Evolutionary conservation across 2,329 filamentous ascomycete species (phyloP), one percentile per base, ranked within the genome.

Genomic region (Coleophoma crateriformis): DNA sequence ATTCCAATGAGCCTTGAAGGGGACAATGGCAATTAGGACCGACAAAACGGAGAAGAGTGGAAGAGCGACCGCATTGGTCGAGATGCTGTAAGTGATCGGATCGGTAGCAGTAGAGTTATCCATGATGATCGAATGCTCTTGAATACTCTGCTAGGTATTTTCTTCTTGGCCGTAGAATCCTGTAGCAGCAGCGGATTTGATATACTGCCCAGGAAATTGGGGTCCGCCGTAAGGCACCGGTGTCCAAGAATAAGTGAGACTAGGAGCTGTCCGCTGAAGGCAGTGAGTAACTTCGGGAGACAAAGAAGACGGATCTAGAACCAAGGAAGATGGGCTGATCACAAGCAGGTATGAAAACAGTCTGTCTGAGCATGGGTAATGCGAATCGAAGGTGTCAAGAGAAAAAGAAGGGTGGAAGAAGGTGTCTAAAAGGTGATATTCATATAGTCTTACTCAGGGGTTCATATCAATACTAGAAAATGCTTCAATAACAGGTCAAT

Each of bases 1-100:
- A 47, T 73, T 73, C 51, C 74, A 69, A 62, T 87, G 84, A 70
- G 82, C 79, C 48, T 76, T 61, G 48, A 86, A 64, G 3, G 84
- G 80, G 7, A 79, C 71, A 34, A 80, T 68, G 58, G 75, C 73
- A 46, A 84, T 66, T 19, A 81, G 53, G 42, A 78, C 67, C 14
- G 76, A 64, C 20, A 81, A 54, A 17, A 74, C 63, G 14, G 76
- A 71, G 20, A 82, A 64, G 13, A 71, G 56, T 1, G 78, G 74
- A 34, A 84, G 63, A 13, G 60, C 56, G 45, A 74, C 63, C 5
- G 70, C 68, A 45, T 64, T 64, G 38, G 32, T 33, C 19, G 13
- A 33, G 15, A 22, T 27, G 32, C 15, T 14, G 46, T 47, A 47
- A 2, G 17, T 13, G 15, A 19, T 14, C n/a, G 46, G 37, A 17